Evolutionary conservation across 176 grass and related monocot genomes (phyloP).

Genomic region (Themeda triandra): DNA sequence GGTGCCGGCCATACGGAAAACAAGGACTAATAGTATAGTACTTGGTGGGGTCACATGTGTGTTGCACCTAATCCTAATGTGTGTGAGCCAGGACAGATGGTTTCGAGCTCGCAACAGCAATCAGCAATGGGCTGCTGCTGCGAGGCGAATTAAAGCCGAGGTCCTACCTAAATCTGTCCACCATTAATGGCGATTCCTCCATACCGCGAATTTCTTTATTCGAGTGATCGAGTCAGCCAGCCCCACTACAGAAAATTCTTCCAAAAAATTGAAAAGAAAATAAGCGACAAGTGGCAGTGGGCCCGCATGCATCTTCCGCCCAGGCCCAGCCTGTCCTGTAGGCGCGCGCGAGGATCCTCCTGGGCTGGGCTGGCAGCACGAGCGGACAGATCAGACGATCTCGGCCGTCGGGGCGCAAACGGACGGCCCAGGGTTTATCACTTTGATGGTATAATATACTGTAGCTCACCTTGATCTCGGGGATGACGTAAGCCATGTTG

Average conservation of each 20-base stretch:
- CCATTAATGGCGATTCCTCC: constrained; percentile 26
- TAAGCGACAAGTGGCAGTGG: not conserved
- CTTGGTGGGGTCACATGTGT: constrained; percentile 9
- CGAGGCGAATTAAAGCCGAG: constrained; percentile 9
- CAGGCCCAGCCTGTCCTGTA: constrained; percentile 46
- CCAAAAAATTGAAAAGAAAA: not conserved
- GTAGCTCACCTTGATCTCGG: constrained; percentile 77
- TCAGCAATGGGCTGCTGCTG: not conserved
- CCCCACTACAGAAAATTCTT: not conserved
- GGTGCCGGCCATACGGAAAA: too few relatives aligned
- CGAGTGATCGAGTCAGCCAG: not conserved
- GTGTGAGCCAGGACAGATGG: not conserved
- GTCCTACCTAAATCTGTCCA: constrained; percentile 31
- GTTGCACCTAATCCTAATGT: not conserved
- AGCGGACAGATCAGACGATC: not conserved
- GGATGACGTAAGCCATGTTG: constrained; percentile 95
- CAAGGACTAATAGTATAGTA: not conserved
- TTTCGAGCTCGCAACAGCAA: not conserved
- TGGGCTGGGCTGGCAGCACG: not conserved
- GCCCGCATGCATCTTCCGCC: not conserved
- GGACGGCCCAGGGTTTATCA: not conserved
- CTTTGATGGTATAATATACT: not conserved
- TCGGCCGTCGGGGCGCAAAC: not conserved
- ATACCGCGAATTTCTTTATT: constrained; percentile 12
- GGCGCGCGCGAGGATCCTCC: constrained; percentile 11